phyloP scores from a whole-genome alignment of 768 basidiomycete species.

The Rhodocollybia butyracea region DNA sequence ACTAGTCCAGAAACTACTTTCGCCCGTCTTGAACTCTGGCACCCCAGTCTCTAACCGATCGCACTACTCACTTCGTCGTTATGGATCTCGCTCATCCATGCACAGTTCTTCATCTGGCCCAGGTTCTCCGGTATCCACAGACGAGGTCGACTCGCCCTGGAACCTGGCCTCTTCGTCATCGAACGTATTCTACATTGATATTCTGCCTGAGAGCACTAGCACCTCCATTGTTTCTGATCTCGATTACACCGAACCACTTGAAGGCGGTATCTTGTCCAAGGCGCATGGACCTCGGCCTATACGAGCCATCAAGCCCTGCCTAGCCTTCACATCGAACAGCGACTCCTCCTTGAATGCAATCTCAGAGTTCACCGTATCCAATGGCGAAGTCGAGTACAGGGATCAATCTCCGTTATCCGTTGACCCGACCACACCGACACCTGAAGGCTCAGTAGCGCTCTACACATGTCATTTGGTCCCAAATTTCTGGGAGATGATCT shows the following conservation, averaged over 20 bases:
- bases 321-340: constrained; percentile 53
- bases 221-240: constrained; percentile 5
- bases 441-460: constrained; percentile 33
- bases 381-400: background rate
- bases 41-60: constrained; percentile 15
- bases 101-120: constrained; percentile 25
- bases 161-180: constrained; percentile 13
- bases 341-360: constrained; percentile 38
- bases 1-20: constrained; percentile 13
- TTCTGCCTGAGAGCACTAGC: constrained; percentile 28
- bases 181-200: constrained; percentile 44
- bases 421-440: constrained; percentile 18
- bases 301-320: constrained; percentile 59
- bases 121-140: background rate
- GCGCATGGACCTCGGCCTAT: constrained; percentile 50
- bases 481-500: constrained; percentile 60
- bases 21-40: constrained; percentile 4
- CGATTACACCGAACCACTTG: constrained; percentile 10
- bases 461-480: constrained; percentile 65
- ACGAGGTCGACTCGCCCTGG: background rate
- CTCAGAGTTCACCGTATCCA: background rate
- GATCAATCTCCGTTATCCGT: constrained; percentile 24
- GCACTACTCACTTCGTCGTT: constrained; percentile 9
- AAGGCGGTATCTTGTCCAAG: constrained; percentile 30
- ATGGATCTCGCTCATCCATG: constrained; percentile 25